phyloP scores from a whole-genome alignment of 352 stramenopile genomes.

The Globisporangium viniferum region DNA sequence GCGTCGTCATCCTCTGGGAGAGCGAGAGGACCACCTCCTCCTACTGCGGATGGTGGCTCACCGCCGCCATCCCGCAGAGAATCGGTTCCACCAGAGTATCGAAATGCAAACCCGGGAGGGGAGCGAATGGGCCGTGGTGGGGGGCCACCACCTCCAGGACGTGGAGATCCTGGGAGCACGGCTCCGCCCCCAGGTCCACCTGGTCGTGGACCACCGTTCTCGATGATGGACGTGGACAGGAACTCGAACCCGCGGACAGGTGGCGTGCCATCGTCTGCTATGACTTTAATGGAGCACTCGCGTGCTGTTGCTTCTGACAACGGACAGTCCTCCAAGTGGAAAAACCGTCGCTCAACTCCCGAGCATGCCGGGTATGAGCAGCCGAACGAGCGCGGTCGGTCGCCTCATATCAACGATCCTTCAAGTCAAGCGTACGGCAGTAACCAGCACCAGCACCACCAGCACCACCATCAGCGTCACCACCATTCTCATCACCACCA shows the following conservation, averaged over 20 bases:
- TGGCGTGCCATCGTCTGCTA: slow-evolving; percentile 4
- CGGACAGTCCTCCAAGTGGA: slow-evolving; percentile 6
- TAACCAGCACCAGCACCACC: slow-evolving; percentile 3
- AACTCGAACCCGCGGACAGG: slow-evolving; percentile 24
- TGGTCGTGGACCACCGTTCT: slow-evolving; percentile 37
- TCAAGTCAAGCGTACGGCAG: background rate
- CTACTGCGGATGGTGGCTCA: background rate
- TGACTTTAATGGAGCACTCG: slow-evolving; percentile 16
- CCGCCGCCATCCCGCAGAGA: background rate
- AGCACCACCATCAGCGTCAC: slow-evolving; percentile 1
- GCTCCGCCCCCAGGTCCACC: slow-evolving; percentile 2
- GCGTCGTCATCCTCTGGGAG: background rate
- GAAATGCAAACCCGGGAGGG: background rate
- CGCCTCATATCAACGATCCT: background rate
- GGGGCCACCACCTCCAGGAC: background rate
- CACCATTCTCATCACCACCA: slow-evolving; percentile 11
- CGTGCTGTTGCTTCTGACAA: slow-evolving; percentile 1
- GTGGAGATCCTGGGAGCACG: background rate
- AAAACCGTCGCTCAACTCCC: background rate
- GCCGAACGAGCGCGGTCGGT: slow-evolving; percentile 1
- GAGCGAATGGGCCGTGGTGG: background rate
- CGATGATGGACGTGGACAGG: slow-evolving; percentile 64
- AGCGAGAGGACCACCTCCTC: background rate
- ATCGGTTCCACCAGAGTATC: background rate
- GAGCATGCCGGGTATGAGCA: slow-evolving; percentile 7